phyloP scores from a whole-genome alignment of 345 rosid genomes.

The Salix exigua region DNA sequence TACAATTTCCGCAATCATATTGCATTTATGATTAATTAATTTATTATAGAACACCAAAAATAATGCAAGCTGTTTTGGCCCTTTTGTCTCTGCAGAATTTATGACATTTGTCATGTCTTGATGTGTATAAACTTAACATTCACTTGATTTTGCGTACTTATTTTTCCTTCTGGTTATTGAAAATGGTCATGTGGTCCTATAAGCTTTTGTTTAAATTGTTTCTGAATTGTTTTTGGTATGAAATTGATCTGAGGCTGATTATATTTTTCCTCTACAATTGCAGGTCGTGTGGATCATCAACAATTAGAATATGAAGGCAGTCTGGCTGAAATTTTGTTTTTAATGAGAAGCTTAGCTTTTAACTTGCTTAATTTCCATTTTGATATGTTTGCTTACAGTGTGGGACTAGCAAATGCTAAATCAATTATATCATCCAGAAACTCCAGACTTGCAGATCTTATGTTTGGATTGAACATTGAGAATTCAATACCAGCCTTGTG shows the following conservation, averaged over 20 bases:
- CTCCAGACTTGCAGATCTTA: too few species aligned
- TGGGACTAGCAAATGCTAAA: not conserved
- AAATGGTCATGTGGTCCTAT: not conserved
- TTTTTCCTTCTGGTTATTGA: not conserved
- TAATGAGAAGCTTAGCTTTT: slow-evolving; percentile 6
- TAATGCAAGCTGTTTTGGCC: not conserved
- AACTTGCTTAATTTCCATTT: not conserved
- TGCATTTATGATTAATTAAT: too few species aligned
- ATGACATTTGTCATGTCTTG: not conserved
- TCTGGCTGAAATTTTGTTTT: not conserved
- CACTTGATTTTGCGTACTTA: not conserved
- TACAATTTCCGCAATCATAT: too few species aligned
- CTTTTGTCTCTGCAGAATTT: not conserved
- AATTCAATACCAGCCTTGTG: too few species aligned
- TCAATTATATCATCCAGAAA: too few species aligned
- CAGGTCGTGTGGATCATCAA: not conserved
- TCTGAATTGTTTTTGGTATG: not conserved
- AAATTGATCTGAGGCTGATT: not conserved
- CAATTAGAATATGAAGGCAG: not conserved
- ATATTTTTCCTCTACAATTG: not conserved
- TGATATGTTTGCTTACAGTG: not conserved
- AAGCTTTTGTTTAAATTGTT: not conserved
- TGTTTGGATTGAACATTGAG: too few species aligned
- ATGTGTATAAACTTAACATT: not conserved
- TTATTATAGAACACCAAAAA: too few species aligned